Base-by-base conservation (phyloP, 306 rosid genomes). In the Sechiopsis laciniata region DNA sequence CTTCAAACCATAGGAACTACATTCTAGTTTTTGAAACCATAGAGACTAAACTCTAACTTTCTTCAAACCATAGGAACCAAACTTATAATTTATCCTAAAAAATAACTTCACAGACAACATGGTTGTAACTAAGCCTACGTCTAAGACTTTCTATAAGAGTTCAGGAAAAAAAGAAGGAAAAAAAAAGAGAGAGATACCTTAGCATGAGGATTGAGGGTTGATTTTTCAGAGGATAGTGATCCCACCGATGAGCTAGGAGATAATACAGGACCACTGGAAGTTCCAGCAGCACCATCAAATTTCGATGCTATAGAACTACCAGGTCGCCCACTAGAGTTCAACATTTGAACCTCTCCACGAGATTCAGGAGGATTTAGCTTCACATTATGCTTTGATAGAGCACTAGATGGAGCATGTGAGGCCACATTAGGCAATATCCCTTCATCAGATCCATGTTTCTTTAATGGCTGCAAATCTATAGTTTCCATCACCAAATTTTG, bases 181-280 rank as follows among this genome's bases (percentile, higher is more conserved):
- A 26, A 26, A 26, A 26, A 3, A 26, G 32, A 78, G 67, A 46
- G 14, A 46, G 5, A 50, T 61, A 94, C 99, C 99, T 94, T 94
- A 10, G 97, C 97, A 82, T 88, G 74, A 74, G 98, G 97, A 87
- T 90, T 94, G 77, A 87, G 79, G 20, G 82, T 80, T 8, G 88
- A 90, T 71, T 83, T 94, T 78, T 90, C 98, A 2, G 99, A 89
- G 66, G 95, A 85, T 68, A 87, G 65, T 10, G 99, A 94, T 79
- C 92, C 88, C 71, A 87, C 53, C 1, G 99, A 94, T 74, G 99
- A 90, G 84, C 96, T 89, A 63, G 96, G 97, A 15, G 99, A 89
- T 71, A 91, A 80, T 78, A 84, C 90, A 66, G 84, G 88, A 67
- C 87, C 89, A 71, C 85, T 74, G 61, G 87, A 69, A 68, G 87